These are phyloP conservation scores for Sechiopsis laciniata DNA, from an alignment of 306 rosid species.

Conservation along the genomic window DNA sequence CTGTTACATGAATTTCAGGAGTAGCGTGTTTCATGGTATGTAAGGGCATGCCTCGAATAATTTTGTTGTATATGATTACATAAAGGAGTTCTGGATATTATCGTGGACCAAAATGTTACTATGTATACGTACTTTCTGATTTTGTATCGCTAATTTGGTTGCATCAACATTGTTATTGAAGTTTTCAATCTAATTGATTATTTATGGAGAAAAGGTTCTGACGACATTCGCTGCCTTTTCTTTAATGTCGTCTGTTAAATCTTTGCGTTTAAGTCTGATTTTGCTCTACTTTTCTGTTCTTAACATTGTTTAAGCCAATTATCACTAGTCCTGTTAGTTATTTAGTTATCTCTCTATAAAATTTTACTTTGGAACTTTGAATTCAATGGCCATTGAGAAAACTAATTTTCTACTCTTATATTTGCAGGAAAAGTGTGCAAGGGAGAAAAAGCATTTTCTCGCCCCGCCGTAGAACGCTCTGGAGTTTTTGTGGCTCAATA, in stretches of 20 bases:
- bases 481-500: constrained; percentile 23
- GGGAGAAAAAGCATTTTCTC: constrained; percentile 36
- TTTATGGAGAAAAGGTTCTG: not conserved
- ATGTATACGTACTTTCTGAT: not conserved
- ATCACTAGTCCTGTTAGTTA: not conserved
- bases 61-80: not conserved
- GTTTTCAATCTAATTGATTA: constrained; percentile 1
- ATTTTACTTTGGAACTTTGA: not conserved
- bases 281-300: not conserved
- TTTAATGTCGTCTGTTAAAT: not conserved
- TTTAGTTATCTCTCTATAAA: not conserved
- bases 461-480: constrained; percentile 32
- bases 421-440: constrained; percentile 50
- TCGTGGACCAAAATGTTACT: not conserved
- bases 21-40: not conserved
- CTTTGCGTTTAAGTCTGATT: not conserved
- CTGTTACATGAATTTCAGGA: not conserved
- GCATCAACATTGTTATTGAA: not conserved
- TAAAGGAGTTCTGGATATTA: not conserved
- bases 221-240: not conserved
- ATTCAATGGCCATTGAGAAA: not conserved
- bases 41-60: not conserved
- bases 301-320: not conserved
- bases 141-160: not conserved
- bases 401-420: constrained; percentile 6